These are phyloP conservation scores for Epicoccum nigrum DNA, from an alignment of 2,329 filamentous ascomycete genomes.

Conservation along the genomic window DNA sequence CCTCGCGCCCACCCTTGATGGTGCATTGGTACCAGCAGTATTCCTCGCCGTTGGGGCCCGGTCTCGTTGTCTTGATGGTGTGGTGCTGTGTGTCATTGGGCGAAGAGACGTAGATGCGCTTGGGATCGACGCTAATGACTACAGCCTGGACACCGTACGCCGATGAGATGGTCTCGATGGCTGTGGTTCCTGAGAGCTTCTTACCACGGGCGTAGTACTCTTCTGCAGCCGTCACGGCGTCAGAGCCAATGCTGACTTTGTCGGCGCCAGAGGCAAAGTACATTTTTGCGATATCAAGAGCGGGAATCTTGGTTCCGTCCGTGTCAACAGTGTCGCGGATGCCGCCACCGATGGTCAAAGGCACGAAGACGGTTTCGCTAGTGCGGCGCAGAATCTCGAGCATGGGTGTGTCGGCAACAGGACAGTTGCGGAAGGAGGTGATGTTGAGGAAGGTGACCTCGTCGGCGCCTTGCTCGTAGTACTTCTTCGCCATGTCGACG, in stretches of 20 bases:
- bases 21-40: conserved; percentile 98
- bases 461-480: conserved; percentile 96
- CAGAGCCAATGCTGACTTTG: conserved; percentile 95
- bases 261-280: conserved; percentile 98
- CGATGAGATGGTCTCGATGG: conserved; percentile 91
- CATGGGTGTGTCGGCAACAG: conserved; percentile 91
- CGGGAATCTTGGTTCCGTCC: conserved; percentile 83
- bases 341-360: conserved; percentile 91
- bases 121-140: conserved; percentile 93
- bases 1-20: conserved; percentile 92
- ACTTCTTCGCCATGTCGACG: conserved; percentile 88
- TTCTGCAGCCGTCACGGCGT: conserved; percentile 91
- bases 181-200: conserved; percentile 77
- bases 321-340: conserved; percentile 92
- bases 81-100: conserved; percentile 75
- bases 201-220: conserved; percentile 78
- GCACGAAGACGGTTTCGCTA: conserved; percentile 92
- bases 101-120: conserved; percentile 79
- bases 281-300: conserved; percentile 90
- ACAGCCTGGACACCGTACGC: conserved; percentile 98
- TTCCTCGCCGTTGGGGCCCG: conserved; percentile 76
- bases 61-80: conserved; percentile 71
- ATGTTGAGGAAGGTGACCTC: conserved; percentile 99
- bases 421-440: conserved; percentile 95
- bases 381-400: conserved; percentile 87